Conservation (phyloP, 805 yeast genomes). For the Suhomyces tanzawaensis region DNA sequence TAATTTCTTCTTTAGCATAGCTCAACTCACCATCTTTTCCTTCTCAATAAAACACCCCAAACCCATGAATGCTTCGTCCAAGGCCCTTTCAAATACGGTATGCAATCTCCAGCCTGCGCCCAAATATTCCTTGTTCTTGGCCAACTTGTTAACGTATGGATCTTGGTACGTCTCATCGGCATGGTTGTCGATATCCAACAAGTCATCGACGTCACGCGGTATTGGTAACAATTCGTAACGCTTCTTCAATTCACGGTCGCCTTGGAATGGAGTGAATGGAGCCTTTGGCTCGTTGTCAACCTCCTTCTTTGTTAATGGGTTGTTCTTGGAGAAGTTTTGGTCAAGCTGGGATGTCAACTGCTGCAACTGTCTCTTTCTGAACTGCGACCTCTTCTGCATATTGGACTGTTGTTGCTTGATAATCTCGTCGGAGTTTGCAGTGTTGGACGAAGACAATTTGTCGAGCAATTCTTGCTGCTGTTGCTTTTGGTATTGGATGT, state of each 20-base stretch:
- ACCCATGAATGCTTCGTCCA: conserved; percentile 89
- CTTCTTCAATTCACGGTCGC: conserved; percentile 65
- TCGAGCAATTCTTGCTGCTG: conserved; percentile 43
- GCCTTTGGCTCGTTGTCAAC: conserved; percentile 20
- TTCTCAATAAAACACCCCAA: conserved; percentile 72
- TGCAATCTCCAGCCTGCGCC: conserved; percentile 86
- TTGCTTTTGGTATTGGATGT: conserved; percentile 37
- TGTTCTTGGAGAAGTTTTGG: conserved; percentile 32
- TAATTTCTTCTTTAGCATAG: too few relatives aligned
- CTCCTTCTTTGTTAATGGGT: conserved; percentile 26
- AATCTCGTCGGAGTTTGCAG: conserved; percentile 37
- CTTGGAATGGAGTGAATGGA: conserved; percentile 94
- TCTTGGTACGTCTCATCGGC: conserved; percentile 49
- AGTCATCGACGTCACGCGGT: conserved; percentile 22
- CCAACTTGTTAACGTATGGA: conserved; percentile 47
- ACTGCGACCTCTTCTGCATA: conserved; percentile 59
- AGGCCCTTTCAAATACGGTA: conserved; percentile 67
- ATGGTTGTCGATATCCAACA: conserved; percentile 27
- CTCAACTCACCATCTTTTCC: conserved; percentile 28
- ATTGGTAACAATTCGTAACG: conserved; percentile 47
- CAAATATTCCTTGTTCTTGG: conserved; percentile 60
- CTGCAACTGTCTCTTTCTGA: conserved; percentile 58
- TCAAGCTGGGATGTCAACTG: conserved; percentile 58
- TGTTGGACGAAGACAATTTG: conserved; percentile 29
- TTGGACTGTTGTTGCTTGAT: conserved; percentile 36